Evolutionary conservation across 352 stramenopile species (phyloP).

Genomic region (Phytopythium helicoides): DNA sequence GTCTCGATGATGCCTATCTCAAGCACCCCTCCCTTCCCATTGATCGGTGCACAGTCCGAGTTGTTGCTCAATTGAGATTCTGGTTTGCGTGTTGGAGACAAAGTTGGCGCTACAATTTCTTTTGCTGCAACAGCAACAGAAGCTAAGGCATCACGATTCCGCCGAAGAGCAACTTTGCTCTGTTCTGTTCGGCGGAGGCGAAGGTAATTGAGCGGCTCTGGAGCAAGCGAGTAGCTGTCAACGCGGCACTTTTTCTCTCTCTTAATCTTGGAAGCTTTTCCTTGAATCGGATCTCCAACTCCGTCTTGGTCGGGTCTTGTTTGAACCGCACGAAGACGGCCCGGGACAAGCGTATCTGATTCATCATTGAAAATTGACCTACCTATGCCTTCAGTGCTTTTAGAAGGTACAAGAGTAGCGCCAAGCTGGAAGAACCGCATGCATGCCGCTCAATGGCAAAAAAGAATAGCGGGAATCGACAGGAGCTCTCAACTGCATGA

Average conservation of each 20-base stretch:
- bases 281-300: too few species aligned
- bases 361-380: neutral
- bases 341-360: neutral
- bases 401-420: neutral
- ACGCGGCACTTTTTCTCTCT: neutral
- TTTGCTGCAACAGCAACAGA: slow-evolving; percentile 30
- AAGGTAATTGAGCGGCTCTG: slow-evolving; percentile 66
- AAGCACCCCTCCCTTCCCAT: too few species aligned
- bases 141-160: slow-evolving; percentile 39
- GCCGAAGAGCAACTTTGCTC: slow-evolving; percentile 39
- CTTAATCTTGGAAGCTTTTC: too few species aligned
- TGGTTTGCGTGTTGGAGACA: slow-evolving; percentile 8
- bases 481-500: too few species aligned
- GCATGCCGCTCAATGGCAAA: neutral
- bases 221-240: slow-evolving; percentile 5
- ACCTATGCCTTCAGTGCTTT: too few species aligned
- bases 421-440: slow-evolving; percentile 10
- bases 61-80: neutral
- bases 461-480: too few species aligned
- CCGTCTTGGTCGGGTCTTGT: too few species aligned
- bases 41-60: neutral
- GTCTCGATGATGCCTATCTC: too few species aligned
- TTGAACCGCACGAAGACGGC: neutral
- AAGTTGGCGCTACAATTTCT: slow-evolving; percentile 38
- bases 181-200: slow-evolving; percentile 55